Conservation (phyloP, 164 flowering plant genomes). For the Umbellularia californica region DNA sequence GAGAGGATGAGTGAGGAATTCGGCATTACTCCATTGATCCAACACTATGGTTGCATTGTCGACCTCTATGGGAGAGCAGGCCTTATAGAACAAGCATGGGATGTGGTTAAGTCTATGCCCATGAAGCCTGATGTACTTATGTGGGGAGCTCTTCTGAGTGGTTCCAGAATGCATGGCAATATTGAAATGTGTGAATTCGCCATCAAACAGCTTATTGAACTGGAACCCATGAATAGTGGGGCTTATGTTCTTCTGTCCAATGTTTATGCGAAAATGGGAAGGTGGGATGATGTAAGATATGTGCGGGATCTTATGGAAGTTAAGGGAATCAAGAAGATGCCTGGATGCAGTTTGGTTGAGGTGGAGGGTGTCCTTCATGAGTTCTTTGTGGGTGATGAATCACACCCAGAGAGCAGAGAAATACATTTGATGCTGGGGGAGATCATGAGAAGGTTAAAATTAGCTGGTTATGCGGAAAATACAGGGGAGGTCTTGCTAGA, state of each 20-base stretch:
- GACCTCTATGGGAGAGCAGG: conserved; percentile 42
- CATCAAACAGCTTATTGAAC: conserved; percentile 24
- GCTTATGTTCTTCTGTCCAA: conserved; percentile 42
- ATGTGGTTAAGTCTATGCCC: conserved; percentile 30
- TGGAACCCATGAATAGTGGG: conserved; percentile 31
- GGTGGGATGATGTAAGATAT: conserved; percentile 32
- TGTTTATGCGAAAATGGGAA: conserved; percentile 30
- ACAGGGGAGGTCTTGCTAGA: conserved; percentile 30
- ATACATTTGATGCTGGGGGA: conserved; percentile 33
- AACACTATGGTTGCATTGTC: conserved; percentile 44
- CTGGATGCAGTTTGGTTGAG: conserved; percentile 44
- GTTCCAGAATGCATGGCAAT: conserved; percentile 29
- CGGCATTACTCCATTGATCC: conserved; percentile 27
- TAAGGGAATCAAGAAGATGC: conserved; percentile 26
- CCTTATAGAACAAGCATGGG: conserved; percentile 27
- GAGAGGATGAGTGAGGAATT: conserved; percentile 29
- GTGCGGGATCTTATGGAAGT: conserved; percentile 33
- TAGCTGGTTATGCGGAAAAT: conserved; percentile 24
- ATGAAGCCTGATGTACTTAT: conserved; percentile 39
- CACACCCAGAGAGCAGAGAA: conserved; percentile 24
- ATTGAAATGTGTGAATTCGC: conserved; percentile 28
- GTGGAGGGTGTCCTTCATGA: conserved; percentile 35
- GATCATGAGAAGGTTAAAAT: conserved; percentile 27
- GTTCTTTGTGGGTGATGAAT: conserved; percentile 34
- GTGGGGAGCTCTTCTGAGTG: conserved; percentile 45